These are phyloP conservation scores for Stereocaulon alpinum DNA, from an alignment of 495 filamentous ascomycete species.

Conservation along the genomic window DNA sequence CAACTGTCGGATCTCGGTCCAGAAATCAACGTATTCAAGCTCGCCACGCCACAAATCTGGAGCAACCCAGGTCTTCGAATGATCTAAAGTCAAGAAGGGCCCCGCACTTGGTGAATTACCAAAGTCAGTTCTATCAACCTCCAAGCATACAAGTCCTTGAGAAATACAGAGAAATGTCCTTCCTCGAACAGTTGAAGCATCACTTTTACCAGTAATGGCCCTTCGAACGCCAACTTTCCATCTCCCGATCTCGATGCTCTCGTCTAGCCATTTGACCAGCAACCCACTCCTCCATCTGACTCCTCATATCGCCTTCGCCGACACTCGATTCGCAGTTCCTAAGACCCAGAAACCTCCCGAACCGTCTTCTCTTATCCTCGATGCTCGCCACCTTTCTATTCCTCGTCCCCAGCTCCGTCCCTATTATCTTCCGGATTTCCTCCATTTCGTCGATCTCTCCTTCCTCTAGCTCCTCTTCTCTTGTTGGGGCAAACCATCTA, in stretches of 20 bases:
- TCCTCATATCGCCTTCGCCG: conserved; percentile 25
- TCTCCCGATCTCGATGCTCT: conserved; percentile 14
- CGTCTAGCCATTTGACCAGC: conserved; percentile 29
- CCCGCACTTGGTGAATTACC: not conserved
- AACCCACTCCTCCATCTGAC: conserved; percentile 27
- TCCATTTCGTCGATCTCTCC: conserved; percentile 29
- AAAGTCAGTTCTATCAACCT: not conserved
- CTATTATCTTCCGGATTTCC: conserved; percentile 15
- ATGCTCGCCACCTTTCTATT: conserved; percentile 29
- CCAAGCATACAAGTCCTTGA: not conserved
- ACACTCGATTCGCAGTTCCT: conserved; percentile 47
- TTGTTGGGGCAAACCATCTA: conserved; percentile 24
- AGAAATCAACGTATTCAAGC: not conserved
- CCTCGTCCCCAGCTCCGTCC: not conserved
- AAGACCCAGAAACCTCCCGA: conserved; percentile 61
- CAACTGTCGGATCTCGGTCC: not conserved
- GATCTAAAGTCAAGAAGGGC: not conserved
- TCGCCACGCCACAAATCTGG: not conserved
- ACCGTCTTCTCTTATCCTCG: conserved; percentile 49
- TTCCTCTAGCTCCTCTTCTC: conserved; percentile 15
- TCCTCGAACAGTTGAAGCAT: not conserved
- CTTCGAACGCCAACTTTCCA: conserved; percentile 18
- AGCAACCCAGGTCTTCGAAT: not conserved
- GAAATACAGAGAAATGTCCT: not conserved
- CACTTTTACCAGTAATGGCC: conserved; percentile 9